Evolutionary conservation across 345 rosid species (phyloP).

Genomic region (Viola odorata): DNA sequence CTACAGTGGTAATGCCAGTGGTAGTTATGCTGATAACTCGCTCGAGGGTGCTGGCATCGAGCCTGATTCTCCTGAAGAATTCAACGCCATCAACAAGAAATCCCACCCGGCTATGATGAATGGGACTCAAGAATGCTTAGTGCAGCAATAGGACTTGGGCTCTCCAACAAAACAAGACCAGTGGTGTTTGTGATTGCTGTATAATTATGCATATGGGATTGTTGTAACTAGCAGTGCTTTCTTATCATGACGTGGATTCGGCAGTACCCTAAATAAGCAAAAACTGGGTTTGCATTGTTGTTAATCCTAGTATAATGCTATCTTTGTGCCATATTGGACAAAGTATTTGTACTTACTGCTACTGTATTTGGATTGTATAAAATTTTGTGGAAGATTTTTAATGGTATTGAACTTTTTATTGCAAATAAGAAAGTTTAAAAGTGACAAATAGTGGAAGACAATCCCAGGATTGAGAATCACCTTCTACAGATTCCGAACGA

Average conservation of each 20-base stretch:
- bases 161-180: background rate
- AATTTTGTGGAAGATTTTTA: too few species aligned
- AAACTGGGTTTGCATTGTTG: background rate
- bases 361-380: too few species aligned
- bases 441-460: too few species aligned
- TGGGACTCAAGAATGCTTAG: slow-evolving; percentile 64
- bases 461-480: too few species aligned
- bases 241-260: background rate
- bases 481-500: too few species aligned
- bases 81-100: slow-evolving; percentile 28
- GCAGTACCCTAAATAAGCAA: background rate
- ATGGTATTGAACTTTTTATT: too few species aligned
- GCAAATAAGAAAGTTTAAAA: too few species aligned
- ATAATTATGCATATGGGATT: background rate
- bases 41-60: slow-evolving; percentile 23
- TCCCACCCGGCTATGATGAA: slow-evolving; percentile 36
- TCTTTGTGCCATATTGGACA: background rate
- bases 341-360: too few species aligned
- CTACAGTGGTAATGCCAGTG: slow-evolving; percentile 8
- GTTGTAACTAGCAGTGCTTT: background rate
- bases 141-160: slow-evolving; percentile 48
- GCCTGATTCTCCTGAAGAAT: slow-evolving; percentile 15
- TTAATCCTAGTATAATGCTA: background rate
- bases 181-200: background rate
- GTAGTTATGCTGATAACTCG: slow-evolving; percentile 15